These are phyloP conservation scores for Auxenochlorella protothecoides DNA, from an alignment of 139 green algal genomes.

Conservation along the genomic window DNA sequence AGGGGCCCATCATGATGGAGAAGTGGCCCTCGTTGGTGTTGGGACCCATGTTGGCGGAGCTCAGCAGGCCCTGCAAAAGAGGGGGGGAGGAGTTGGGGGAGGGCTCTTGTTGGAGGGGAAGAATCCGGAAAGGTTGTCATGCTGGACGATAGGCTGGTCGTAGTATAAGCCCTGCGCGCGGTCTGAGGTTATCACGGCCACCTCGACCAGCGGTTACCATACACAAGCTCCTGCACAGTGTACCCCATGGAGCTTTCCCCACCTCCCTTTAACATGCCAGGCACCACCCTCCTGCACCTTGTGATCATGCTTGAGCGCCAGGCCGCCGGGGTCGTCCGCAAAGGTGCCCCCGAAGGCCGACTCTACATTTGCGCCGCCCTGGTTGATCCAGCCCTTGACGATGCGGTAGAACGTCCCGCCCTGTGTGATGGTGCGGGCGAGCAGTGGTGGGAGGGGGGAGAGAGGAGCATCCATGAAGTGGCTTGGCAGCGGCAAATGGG, in stretches of 20 bases:
- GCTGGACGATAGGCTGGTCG: too few species aligned
- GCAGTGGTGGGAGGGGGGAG: background rate
- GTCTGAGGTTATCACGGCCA: too few species aligned
- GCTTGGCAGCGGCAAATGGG: too few species aligned
- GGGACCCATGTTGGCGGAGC: constrained; percentile 58
- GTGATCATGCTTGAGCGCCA: constrained; percentile 58
- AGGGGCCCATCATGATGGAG: constrained; percentile 60
- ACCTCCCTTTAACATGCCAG: too few species aligned
- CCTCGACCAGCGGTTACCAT: too few species aligned
- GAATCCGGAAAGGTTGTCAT: too few species aligned
- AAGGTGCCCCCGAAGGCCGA: constrained; percentile 41
- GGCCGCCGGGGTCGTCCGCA: constrained; percentile 52
- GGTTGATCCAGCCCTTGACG: constrained; percentile 42
- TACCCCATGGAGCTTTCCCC: too few species aligned
- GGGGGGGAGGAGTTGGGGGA: too few species aligned
- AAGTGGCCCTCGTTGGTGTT: constrained; percentile 68
- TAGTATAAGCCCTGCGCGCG: too few species aligned
- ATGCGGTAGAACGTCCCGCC: constrained; percentile 35
- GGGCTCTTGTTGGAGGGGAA: too few species aligned
- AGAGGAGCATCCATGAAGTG: too few species aligned
- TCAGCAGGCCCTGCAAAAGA: constrained; percentile 32
- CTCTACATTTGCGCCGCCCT: constrained; percentile 30
- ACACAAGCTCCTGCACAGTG: too few species aligned
- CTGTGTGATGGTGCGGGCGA: constrained; percentile 37
- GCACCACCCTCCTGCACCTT: constrained; percentile 9